Percentiles rank a stretch among this genome's conserved stretches.
Evolutionary conservation across 352 stramenopile genomes (phyloP).

Genomic region (Phytophthora boehmeriae): DNA sequence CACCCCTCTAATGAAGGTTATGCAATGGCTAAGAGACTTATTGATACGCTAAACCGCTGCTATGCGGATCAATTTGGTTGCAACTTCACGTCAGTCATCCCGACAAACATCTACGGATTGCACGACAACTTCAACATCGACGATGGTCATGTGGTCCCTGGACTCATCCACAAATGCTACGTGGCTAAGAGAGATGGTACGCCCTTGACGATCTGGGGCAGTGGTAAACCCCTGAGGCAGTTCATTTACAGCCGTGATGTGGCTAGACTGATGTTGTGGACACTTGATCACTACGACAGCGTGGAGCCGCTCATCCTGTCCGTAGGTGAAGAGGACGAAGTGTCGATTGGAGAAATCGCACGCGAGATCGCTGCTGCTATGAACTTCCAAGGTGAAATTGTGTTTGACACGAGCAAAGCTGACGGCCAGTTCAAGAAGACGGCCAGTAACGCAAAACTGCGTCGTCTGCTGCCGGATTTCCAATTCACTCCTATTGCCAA

Average conservation of each 20-base stretch:
- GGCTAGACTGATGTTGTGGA: conserved; percentile 93
- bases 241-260: conserved; percentile 98
- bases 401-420: conserved; percentile 94
- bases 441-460: conserved; percentile 96
- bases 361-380: conserved; percentile 76
- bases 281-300: conserved; percentile 74
- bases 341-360: conserved; percentile 95
- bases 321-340: conserved; percentile 94
- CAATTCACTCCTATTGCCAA: conserved; percentile 95
- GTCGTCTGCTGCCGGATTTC: conserved; percentile 86
- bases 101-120: conserved; percentile 99
- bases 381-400: conserved; percentile 80
- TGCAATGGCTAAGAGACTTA: conserved; percentile 98
- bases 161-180: conserved; percentile 99
- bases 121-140: conserved; percentile 98
- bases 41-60: conserved; percentile 98
- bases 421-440: conserved; percentile 99
- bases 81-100: conserved; percentile 99
- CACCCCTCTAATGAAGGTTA: conserved; percentile 92
- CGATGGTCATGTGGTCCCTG: conserved; percentile 97
- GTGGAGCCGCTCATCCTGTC: conserved; percentile 97
- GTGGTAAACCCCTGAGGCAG: conserved; percentile 94
- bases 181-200: conserved; percentile 91
- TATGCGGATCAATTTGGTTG: conserved; percentile 97
- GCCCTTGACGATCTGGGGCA: conserved; percentile 96